These are phyloP conservation scores for Pachysandra terminalis DNA, from an alignment of 164 flowering plant genomes.

Conservation along the genomic window DNA sequence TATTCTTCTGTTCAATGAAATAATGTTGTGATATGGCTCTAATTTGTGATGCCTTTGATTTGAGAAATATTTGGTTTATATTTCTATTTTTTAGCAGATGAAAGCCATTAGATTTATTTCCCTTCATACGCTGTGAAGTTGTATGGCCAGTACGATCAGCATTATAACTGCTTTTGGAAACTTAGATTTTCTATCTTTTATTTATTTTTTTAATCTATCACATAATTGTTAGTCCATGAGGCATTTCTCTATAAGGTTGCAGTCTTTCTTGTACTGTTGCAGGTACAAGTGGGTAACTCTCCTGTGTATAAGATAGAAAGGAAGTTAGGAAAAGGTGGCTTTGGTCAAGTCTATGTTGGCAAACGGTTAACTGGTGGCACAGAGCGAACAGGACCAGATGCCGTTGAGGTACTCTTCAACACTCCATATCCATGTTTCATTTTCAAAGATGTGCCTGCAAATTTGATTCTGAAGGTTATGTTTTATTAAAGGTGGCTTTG, in stretches of 20 bases:
- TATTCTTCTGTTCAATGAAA: too few relatives aligned
- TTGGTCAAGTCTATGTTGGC: slow-evolving; percentile 96
- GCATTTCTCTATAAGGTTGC: background rate
- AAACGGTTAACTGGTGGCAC: slow-evolving; percentile 66
- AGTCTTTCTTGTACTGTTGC: slow-evolving; percentile 20
- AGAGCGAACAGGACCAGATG: slow-evolving; percentile 77
- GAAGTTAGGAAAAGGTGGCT: slow-evolving; percentile 94
- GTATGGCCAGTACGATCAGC: too few relatives aligned
- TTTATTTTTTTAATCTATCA: background rate
- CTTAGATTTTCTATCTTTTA: too few relatives aligned
- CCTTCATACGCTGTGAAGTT: too few relatives aligned
- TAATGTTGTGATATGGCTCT: too few relatives aligned
- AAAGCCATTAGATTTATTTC: too few relatives aligned
- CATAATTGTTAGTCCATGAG: background rate
- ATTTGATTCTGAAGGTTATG: background rate
- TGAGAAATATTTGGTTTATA: too few relatives aligned
- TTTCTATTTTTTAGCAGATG: too few relatives aligned
- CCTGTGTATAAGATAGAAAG: slow-evolving; percentile 75
- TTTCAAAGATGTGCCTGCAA: background rate
- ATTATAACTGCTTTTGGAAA: too few relatives aligned
- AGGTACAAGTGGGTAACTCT: slow-evolving; percentile 87
- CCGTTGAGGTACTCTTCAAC: slow-evolving; percentile 54
- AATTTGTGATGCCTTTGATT: too few relatives aligned
- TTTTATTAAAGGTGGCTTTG: slow-evolving; percentile 63
- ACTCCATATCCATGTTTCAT: background rate